Base-by-base conservation (phyloP, 164 flowering plant genomes). In the Tetrastigma voinierianum region DNA sequence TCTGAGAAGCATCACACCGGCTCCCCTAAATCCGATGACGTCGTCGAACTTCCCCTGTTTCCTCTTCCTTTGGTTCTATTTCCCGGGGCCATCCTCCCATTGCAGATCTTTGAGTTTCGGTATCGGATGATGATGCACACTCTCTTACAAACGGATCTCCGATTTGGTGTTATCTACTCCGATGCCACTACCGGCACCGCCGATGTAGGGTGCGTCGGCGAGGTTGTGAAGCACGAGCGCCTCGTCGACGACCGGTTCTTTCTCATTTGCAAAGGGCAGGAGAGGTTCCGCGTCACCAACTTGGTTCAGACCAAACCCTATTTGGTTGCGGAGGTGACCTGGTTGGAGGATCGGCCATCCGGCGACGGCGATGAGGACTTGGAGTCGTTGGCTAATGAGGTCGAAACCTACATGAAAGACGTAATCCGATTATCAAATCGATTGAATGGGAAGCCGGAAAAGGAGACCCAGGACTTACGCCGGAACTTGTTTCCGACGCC, bases 51-150 rank as follows among this genome's bases (percentile, higher is more conserved):
- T 32, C 98, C 98, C 0, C 84, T 94, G 49, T 94, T 94, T 76
- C 98, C 98, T 15, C 92, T 95, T 61, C 93, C 97, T 0, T 81
- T 91, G 16, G 98, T 95, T 18, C 96, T 95, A 67, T 95, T 95
- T 81, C 98, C 98, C 25, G 97, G 97, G 47, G 92, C 97, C 0
- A 84, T 87, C 71, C 89, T 95, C 52, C 98, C 98, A 2, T 76
- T 94, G 1, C 97, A 94, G 70, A 94, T 94, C 80, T 94, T 91
- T 76, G 98, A 94, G 74, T 90, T 87, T 77, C 89, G 97, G 2
- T 94, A 91, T 83, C 90, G 98, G 25, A 91, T 94, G 58, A 90
- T 94, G 97, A 91, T 94, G 98, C 97, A 94, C 77, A 90, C 98
- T 0, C 90, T 94, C 62, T 89, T 94, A 57, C 90, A 88, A 17